phyloP scores from a whole-genome alignment of 2,329 filamentous ascomycete genomes.

The Aureobasidium sp. region DNA sequence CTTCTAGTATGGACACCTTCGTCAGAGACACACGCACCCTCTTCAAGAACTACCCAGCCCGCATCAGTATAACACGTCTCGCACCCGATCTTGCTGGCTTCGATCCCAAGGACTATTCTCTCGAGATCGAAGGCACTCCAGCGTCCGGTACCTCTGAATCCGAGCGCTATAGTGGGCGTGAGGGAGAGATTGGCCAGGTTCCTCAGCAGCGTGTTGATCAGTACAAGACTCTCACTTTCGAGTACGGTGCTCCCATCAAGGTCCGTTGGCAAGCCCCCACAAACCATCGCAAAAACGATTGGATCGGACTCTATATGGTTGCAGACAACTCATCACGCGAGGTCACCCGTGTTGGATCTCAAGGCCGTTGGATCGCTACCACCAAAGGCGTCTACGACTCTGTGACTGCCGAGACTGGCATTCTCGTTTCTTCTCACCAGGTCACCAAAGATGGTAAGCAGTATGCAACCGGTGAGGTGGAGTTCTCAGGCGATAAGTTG shows the following conservation, averaged over 20 bases:
- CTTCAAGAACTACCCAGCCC: slow-evolving; percentile 82
- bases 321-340: slow-evolving; percentile 86
- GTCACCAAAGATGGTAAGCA: slow-evolving; percentile 43
- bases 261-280: slow-evolving; percentile 85
- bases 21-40: slow-evolving; percentile 79
- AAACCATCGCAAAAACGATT: slow-evolving; percentile 84
- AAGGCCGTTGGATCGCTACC: slow-evolving; percentile 83
- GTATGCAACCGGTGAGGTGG: slow-evolving; percentile 68
- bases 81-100: slow-evolving; percentile 72
- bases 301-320: slow-evolving; percentile 94
- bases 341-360: slow-evolving; percentile 71
- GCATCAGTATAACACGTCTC: slow-evolving; percentile 72
- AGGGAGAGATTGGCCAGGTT: slow-evolving; percentile 60
- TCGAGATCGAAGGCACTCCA: slow-evolving; percentile 55
- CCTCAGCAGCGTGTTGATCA: slow-evolving; percentile 52
- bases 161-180: slow-evolving; percentile 61
- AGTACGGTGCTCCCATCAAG: slow-evolving; percentile 83
- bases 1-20: slow-evolving; percentile 76
- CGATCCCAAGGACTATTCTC: slow-evolving; percentile 69
- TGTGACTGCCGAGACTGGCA: slow-evolving; percentile 64
- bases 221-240: slow-evolving; percentile 67
- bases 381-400: slow-evolving; percentile 70
- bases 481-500: slow-evolving; percentile 85
- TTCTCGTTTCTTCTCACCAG: slow-evolving; percentile 60
- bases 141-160: slow-evolving; percentile 39